Base-by-base conservation (phyloP, 768 basidiomycete genomes). In the Suillus cothurnatus region DNA sequence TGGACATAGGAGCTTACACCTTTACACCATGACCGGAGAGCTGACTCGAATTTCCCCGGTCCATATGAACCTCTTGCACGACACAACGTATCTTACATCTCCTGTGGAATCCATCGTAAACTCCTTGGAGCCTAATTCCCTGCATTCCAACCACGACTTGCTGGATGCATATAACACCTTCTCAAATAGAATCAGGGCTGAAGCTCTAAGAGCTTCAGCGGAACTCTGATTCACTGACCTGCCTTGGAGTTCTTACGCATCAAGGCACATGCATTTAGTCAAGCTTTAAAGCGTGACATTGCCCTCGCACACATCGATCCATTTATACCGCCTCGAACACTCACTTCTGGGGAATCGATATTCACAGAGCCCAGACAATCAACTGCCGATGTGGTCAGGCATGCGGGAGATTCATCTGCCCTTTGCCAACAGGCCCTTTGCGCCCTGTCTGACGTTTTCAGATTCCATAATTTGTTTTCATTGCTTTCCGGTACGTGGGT, bases 101-200 rank as follows among this genome's bases (percentile, higher is more conserved):
- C 77, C 83, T 50, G 68, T 86, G 19, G 75, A 79, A 53, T 84
- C 82, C 14, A 78, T 90, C 45, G 61, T 80, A 11, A 81, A 81
- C 65, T 85, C 86, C 4, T 67, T 81, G 31, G 71, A 76, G n/a
- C 77, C 82, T 31, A 71, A 73, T 2, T 74, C 76, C 8, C 67
- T 73, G 38, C 73, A 85, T n/a, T 79, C 83, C 1, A 64, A 78
- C 32, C 85, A 87, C 68, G 87, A 88, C 72, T 75, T 90, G 65
- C 76, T 82, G 47, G 88, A 91, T 71, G 87, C 89, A 14, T 91
- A 91, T 69, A 79, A 75, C 67, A 78, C 81, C 0, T 78, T 91
- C 50, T 81, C 82, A 0, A 73, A 74, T 34, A 81, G 85, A 32
- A 74, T 89, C 62, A 78, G 74, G 45, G 67, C 69, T 12, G 67